Evolutionary conservation across 257 asterid genomes (phyloP), one percentile per base, ranked within the genome.

Genomic region (Catharanthus roseus): DNA sequence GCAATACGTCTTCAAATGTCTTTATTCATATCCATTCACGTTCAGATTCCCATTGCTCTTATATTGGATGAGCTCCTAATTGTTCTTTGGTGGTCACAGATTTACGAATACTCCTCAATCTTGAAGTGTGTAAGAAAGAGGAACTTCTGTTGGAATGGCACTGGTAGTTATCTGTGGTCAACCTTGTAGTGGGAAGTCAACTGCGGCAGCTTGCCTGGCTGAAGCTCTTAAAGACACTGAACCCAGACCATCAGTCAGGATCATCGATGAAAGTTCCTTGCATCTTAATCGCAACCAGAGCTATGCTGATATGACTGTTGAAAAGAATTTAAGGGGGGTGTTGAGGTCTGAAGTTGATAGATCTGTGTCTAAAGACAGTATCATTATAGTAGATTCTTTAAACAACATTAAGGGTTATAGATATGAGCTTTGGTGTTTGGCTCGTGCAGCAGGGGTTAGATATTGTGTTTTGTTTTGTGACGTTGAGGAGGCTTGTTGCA

Each of bases 391-490:
- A 47, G 99, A 95, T 82, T 95, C 98, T 18, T 79, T 95, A 50
- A 95, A 95, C 86, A 91, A 82, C 93, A 95, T 95, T 71, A 95
- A 95, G 84, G 99, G 99, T 51, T 95, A 95, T 75, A 89, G 98
- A 73, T 95, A 95, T 5, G 99, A 95, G 85, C 81, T 95, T 10
- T 95, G 98, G 99, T 95, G 99, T 74, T 75, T 95, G 78, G 99
- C 99, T 71, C 96, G 99, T 3, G 93, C 97, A 64, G 90, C 95
- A 3, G 98, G 99, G 70, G 89, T 88, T 19, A 84, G 99, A 75
- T 91, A 91, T 33, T 95, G 98, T 69, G 96, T 95, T 34, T 71
- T 95, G 15, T 90, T 88, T 73, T 89, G 98, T 72, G 96, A 95
- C 26, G 86, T 79, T 10, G 96, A 83, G 15, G 89, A 83, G 49